Conservation (phyloP, 805 yeast genomes). For the Spathaspora sp. region DNA sequence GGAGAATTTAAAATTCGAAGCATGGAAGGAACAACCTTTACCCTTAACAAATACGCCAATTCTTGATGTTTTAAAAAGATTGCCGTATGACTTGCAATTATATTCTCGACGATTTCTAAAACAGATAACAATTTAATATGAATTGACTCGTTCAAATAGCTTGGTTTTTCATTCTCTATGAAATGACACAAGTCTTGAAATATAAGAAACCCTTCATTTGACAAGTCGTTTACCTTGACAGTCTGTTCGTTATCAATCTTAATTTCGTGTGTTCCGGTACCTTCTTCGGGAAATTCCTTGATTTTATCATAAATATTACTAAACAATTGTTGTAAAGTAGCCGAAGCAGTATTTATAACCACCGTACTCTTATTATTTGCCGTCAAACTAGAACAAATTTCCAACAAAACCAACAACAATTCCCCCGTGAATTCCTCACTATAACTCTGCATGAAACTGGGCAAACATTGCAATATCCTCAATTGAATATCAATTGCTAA, state of each 20-base stretch:
- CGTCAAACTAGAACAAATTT: constrained; percentile 71
- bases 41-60: constrained; percentile 61
- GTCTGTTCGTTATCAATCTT: constrained; percentile 43
- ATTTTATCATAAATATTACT: constrained; percentile 74
- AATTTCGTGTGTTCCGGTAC: constrained; percentile 7
- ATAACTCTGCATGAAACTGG: constrained; percentile 67
- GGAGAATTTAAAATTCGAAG: constrained; percentile 56
- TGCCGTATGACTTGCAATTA: constrained; percentile 58
- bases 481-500: constrained; percentile 80
- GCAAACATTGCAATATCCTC: constrained; percentile 79
- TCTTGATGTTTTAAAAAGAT: constrained; percentile 60
- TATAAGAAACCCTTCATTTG: constrained; percentile 68
- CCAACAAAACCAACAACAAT: constrained; percentile 53
- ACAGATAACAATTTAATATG: constrained; percentile 62
- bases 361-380: constrained; percentile 65
- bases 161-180: constrained; percentile 55
- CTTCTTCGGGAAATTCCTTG: constrained; percentile 22
- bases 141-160: constrained; percentile 46
- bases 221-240: constrained; percentile 45
- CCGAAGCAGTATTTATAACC: constrained; percentile 87
- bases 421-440: constrained; percentile 51
- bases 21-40: constrained; percentile 71
- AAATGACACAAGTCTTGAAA: constrained; percentile 71
- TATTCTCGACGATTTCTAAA: constrained; percentile 78
- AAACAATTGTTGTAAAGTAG: constrained; percentile 84